phyloP scores from a whole-genome alignment of 208 protist species.

The Trypanosoma congolense region DNA sequence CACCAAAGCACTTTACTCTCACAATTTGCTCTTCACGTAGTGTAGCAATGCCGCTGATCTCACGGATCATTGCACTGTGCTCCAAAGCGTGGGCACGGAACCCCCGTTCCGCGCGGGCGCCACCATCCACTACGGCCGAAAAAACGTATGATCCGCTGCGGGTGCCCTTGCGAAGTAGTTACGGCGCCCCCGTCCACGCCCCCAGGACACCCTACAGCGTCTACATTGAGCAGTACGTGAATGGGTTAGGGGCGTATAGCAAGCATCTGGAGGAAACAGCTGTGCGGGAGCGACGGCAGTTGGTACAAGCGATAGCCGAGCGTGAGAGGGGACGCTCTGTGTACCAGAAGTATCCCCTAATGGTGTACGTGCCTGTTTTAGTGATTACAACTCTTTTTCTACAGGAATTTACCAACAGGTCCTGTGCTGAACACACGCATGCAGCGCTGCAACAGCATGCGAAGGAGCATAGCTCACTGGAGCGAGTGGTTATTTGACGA shows the following conservation, averaged over 20 bases:
- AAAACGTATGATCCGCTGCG: neutral
- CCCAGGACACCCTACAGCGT: slow-evolving; percentile 34
- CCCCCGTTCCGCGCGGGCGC: too few species aligned
- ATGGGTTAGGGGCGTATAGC: slow-evolving; percentile 30
- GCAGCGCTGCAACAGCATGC: slow-evolving; percentile 34
- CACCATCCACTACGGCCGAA: neutral
- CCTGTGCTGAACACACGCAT: slow-evolving; percentile 35
- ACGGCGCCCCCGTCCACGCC: neutral
- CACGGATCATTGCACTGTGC: too few species aligned
- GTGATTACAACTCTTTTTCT: slow-evolving; percentile 40
- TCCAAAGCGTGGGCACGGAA: too few species aligned
- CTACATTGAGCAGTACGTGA: slow-evolving; percentile 42
- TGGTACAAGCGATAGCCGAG: slow-evolving; percentile 9
- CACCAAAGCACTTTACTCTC: too few species aligned
- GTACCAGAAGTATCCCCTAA: slow-evolving; percentile 4
- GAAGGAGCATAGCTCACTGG: slow-evolving; percentile 29
- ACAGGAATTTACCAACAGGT: slow-evolving; percentile 38
- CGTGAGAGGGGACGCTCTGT: slow-evolving; percentile 12
- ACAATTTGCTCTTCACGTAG: too few species aligned
- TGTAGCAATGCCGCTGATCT: too few species aligned
- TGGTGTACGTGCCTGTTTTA: slow-evolving; percentile 44
- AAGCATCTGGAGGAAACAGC: slow-evolving; percentile 9
- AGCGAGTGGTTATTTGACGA: slow-evolving; percentile 28
- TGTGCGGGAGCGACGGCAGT: slow-evolving; percentile 9
- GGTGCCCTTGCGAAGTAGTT: neutral